A percentile compares a stretch with the other conserved stretches of the same genome.
Conservation (phyloP, 139 green algal genomes). For the Chlamydomonas asymmetrica region DNA sequence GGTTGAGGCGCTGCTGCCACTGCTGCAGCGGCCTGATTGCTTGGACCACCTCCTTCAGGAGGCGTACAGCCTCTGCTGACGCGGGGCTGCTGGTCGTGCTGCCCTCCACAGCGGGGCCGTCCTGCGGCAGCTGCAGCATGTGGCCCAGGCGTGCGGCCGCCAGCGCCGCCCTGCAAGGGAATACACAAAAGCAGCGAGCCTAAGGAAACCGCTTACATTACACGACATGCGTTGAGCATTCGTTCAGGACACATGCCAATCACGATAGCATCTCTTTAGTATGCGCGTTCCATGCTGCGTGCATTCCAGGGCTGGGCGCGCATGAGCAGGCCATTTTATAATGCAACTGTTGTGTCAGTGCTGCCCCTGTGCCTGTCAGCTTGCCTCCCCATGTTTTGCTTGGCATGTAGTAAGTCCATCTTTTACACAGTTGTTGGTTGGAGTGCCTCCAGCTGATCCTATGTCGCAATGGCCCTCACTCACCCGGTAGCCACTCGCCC, state of each 20-base stretch:
- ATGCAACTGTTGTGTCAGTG: no score
- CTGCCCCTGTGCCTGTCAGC: no score
- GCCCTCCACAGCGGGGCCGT: neutral
- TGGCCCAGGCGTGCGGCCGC: neutral
- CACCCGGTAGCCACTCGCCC: no score
- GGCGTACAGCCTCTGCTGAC: no score
- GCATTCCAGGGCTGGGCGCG: neutral
- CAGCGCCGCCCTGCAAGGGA: slow-evolving; percentile 18
- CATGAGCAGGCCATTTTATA: neutral
- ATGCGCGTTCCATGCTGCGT: no score
- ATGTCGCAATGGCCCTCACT: no score
- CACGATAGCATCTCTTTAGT: neutral
- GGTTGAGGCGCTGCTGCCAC: slow-evolving; percentile 5
- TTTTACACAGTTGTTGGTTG: no score
- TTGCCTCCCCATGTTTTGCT: no score
- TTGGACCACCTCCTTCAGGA: neutral
- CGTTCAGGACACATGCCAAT: neutral
- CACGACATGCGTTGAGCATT: slow-evolving; percentile 30
- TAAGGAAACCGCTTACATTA: slow-evolving; percentile 14
- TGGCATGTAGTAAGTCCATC: no score
- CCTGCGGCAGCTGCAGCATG: neutral
- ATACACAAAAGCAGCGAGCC: slow-evolving; percentile 29
- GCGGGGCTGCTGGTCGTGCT: no score
- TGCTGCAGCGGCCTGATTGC: slow-evolving; percentile 5
- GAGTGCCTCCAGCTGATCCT: no score